Percentiles rank a stretch among this genome's conserved stretches.
phyloP scores from a whole-genome alignment of 176 grass and related monocot genomes.

The Thinopyrum elongatum region DNA sequence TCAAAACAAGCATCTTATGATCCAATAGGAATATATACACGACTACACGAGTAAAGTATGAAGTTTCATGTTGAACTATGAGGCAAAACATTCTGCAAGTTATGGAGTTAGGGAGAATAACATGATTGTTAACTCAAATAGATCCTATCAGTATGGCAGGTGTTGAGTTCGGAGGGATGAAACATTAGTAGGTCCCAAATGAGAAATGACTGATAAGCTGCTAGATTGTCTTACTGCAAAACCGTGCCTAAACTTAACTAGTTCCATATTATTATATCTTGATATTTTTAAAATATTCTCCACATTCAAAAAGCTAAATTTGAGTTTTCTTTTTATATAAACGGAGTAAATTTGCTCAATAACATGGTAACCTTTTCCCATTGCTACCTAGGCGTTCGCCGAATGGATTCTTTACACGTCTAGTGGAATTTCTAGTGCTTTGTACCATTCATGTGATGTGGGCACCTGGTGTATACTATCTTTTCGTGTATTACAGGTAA shows the following conservation, averaged over 20 bases:
- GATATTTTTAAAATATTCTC: slow-evolving; percentile 4
- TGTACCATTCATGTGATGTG: slow-evolving; percentile 96
- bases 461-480: slow-evolving; percentile 93
- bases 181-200: slow-evolving; percentile 11
- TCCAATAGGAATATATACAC: slow-evolving; percentile 1
- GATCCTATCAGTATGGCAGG: not conserved
- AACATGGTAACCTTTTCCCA: slow-evolving; percentile 24
- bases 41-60: not conserved
- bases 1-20: not conserved
- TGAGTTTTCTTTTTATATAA: not conserved
- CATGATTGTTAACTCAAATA: not conserved
- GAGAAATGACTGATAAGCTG: not conserved
- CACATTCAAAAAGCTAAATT: slow-evolving; percentile 11
- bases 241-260: not conserved
- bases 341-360: not conserved
- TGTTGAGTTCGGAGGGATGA: slow-evolving; percentile 5
- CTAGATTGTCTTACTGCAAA: not conserved
- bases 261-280: not conserved
- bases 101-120: not conserved
- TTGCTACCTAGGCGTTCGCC: slow-evolving; percentile 69
- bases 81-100: slow-evolving; percentile 6
- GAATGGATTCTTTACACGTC: slow-evolving; percentile 97
- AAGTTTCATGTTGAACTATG: not conserved
- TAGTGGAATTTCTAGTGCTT: slow-evolving; percentile 87
- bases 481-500: slow-evolving; percentile 90